Conservation (phyloP, 2,329 filamentous ascomycete species). For the Zasmidium citrigriseum region DNA sequence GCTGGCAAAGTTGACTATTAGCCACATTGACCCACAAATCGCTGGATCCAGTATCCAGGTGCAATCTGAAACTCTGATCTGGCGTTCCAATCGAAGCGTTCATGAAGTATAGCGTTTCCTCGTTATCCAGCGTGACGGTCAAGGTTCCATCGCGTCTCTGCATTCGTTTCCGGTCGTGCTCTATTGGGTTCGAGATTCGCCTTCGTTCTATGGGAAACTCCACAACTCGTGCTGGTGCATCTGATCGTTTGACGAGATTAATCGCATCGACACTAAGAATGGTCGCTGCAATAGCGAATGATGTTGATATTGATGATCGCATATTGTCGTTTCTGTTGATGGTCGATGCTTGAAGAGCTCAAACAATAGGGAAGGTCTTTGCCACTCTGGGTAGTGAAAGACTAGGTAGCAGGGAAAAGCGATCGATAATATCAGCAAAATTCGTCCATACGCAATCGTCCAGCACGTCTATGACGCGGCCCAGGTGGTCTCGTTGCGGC, state of each 20-base stretch:
- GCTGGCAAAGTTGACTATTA: conserved; percentile 60
- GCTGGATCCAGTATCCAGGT: conserved; percentile 64
- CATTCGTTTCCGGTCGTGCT: conserved; percentile 49
- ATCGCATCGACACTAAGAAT: conserved; percentile 30
- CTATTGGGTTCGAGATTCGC: conserved; percentile 46
- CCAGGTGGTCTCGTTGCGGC: background rate
- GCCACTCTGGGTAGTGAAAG: background rate
- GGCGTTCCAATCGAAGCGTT: conserved; percentile 62
- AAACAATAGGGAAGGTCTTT: background rate
- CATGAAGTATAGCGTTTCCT: conserved; percentile 61
- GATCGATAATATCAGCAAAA: background rate
- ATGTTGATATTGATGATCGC: conserved; percentile 21
- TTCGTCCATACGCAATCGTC: conserved; percentile 11
- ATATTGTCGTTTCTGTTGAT: conserved; percentile 12
- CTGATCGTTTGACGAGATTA: conserved; percentile 29
- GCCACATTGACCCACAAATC: conserved; percentile 68
- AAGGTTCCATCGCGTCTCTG: conserved; percentile 44
- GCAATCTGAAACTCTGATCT: conserved; percentile 54
- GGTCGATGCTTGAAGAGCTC: background rate
- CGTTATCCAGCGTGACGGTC: conserved; percentile 54
- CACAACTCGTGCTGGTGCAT: conserved; percentile 47
- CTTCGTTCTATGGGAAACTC: conserved; percentile 54
- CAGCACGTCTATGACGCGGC: conserved; percentile 10
- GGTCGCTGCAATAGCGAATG: conserved; percentile 29
- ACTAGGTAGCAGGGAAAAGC: background rate